These are phyloP conservation scores for Claviceps cyperi DNA, from an alignment of 2,329 filamentous ascomycete genomes.

Conservation along the genomic window DNA sequence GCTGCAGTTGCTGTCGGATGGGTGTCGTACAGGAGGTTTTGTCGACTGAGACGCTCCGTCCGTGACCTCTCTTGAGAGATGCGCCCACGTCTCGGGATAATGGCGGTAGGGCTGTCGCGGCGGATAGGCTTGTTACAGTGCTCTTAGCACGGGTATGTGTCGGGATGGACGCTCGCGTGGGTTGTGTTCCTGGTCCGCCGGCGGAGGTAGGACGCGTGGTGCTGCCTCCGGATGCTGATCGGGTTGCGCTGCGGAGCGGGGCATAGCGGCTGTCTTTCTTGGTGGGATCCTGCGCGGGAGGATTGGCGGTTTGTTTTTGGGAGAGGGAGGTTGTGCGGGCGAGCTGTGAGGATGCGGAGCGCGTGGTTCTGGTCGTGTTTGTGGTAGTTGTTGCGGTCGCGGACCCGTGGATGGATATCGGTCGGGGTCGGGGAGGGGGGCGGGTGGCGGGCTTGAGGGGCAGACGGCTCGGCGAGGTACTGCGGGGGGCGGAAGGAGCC, in stretches of 20 bases:
- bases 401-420: slow-evolving; percentile 13
- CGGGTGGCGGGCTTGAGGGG: slow-evolving; percentile 28
- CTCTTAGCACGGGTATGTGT: slow-evolving; percentile 20
- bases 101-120: slow-evolving; percentile 17
- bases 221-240: slow-evolving; percentile 10
- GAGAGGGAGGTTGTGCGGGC: slow-evolving; percentile 13
- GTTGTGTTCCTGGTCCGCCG: slow-evolving; percentile 5
- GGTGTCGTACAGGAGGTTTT: slow-evolving; percentile 7
- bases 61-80: not conserved
- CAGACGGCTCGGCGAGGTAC: slow-evolving; percentile 33
- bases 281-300: slow-evolving; percentile 3
- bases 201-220: slow-evolving; percentile 18
- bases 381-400: slow-evolving; percentile 1
- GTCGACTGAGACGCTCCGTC: slow-evolving; percentile 11
- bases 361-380: slow-evolving; percentile 3
- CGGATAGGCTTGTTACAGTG: slow-evolving; percentile 14
- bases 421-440: slow-evolving; percentile 17
- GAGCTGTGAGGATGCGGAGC: slow-evolving; percentile 6
- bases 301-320: not conserved
- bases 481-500: slow-evolving; percentile 16
- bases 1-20: not conserved
- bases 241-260: slow-evolving; percentile 19
- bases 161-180: slow-evolving; percentile 6
- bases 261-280: slow-evolving; percentile 18
- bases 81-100: slow-evolving; percentile 11